These are phyloP conservation scores for Citrus australasica DNA, from an alignment of 345 rosid genomes.

Conservation along the genomic window DNA sequence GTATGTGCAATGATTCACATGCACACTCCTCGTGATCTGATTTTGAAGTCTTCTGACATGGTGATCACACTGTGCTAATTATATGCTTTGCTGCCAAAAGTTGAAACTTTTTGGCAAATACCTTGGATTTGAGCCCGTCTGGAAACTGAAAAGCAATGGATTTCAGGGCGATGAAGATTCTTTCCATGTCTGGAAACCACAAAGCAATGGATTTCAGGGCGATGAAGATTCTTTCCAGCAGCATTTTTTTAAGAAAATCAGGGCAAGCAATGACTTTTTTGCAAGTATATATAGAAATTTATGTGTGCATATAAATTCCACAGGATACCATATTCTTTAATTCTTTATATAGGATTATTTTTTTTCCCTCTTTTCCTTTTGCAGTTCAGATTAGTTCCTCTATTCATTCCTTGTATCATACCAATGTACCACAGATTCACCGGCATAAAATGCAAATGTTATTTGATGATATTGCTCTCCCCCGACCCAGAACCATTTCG, in stretches of 20 bases:
- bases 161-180: too few relatives aligned
- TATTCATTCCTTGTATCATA: background rate
- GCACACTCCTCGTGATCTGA: background rate
- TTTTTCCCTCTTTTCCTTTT: background rate
- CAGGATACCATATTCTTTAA: slow-evolving; percentile 15
- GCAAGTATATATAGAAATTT: background rate
- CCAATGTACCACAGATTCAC: background rate
- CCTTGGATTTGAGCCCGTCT: slow-evolving; percentile 18
- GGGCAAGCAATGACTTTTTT: background rate
- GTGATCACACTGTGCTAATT: background rate
- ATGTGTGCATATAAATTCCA: slow-evolving; percentile 10
- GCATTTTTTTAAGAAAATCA: background rate
- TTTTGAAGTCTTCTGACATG: background rate
- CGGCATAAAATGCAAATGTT: too few relatives aligned
- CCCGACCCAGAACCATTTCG: background rate
- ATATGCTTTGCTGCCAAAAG: background rate
- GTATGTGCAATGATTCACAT: slow-evolving; percentile 62
- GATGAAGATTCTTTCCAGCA: slow-evolving; percentile 17
- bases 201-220: too few relatives aligned
- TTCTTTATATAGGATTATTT: slow-evolving; percentile 20
- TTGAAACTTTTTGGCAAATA: background rate
- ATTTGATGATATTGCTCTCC: background rate
- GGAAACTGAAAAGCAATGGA: background rate
- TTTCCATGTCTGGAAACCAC: too few relatives aligned
- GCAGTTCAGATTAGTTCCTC: slow-evolving; percentile 7